A percentile compares a stretch with the other conserved stretches of the same genome.
Conservation (phyloP, 169 alveolate species). For the Babesia bovis region DNA sequence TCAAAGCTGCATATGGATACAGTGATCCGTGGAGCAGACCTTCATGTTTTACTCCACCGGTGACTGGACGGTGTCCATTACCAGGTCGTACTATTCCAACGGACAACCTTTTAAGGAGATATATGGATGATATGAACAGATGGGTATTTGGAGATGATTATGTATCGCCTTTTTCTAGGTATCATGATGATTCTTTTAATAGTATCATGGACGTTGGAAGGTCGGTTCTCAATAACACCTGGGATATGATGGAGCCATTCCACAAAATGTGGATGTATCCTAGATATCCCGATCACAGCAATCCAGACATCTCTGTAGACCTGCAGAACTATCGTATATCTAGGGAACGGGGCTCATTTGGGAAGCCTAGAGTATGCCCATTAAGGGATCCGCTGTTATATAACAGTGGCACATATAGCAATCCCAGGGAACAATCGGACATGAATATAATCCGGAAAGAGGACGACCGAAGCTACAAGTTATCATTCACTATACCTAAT, state of each 20-base stretch:
- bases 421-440: neutral
- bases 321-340: slow-evolving; percentile 16
- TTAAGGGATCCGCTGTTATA: no score
- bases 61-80: neutral
- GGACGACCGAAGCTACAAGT: slow-evolving; percentile 6
- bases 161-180: no score
- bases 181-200: neutral
- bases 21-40: no score
- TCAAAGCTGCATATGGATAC: slow-evolving; percentile 10
- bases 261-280: neutral
- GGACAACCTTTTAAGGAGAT: neutral
- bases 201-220: slow-evolving; percentile 2
- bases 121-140: neutral
- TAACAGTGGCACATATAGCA: neutral
- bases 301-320: neutral
- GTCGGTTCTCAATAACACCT: neutral
- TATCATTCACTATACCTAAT: slow-evolving; percentile 32
- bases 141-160: slow-evolving; percentile 5
- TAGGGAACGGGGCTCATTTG: neutral
- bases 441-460: neutral
- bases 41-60: neutral
- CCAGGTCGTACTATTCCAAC: neutral
- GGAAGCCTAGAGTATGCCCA: neutral
- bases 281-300: neutral
- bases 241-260: neutral